These are phyloP conservation scores for Cadophora gregata DNA, from an alignment of 2,329 filamentous ascomycete species.

Conservation along the genomic window DNA sequence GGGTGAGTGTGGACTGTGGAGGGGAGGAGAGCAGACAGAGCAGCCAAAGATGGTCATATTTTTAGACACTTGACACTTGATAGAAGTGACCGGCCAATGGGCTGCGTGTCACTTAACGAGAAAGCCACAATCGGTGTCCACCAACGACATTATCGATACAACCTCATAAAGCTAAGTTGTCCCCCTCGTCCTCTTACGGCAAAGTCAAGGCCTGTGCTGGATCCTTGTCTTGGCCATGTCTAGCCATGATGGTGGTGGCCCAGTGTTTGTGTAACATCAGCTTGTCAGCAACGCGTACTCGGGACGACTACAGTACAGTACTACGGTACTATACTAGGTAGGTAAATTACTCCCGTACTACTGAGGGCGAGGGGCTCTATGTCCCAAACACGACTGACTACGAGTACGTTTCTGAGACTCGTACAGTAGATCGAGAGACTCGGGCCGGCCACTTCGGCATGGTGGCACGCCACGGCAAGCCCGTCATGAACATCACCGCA, in stretches of 20 bases:
- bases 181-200: background rate
- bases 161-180: background rate
- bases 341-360: no score
- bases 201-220: background rate
- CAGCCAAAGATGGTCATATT: constrained; percentile 4
- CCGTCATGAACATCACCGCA: constrained; percentile 1
- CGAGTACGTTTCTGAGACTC: no score
- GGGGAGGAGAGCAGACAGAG: no score
- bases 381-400: no score
- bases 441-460: constrained; percentile 10
- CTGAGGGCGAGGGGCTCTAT: no score
- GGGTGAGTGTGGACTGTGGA: background rate
- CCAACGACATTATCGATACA: background rate
- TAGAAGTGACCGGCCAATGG: background rate
- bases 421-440: background rate
- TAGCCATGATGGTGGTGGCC: background rate
- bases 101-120: background rate
- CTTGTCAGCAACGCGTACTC: background rate
- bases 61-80: background rate
- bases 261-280: background rate
- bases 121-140: background rate
- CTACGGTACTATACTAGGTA: no score
- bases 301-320: no score
- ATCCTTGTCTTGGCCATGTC: constrained; percentile 8
- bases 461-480: background rate